phyloP scores from a whole-genome alignment of 129 eudicot genomes.

The Deinandra increscens region DNA sequence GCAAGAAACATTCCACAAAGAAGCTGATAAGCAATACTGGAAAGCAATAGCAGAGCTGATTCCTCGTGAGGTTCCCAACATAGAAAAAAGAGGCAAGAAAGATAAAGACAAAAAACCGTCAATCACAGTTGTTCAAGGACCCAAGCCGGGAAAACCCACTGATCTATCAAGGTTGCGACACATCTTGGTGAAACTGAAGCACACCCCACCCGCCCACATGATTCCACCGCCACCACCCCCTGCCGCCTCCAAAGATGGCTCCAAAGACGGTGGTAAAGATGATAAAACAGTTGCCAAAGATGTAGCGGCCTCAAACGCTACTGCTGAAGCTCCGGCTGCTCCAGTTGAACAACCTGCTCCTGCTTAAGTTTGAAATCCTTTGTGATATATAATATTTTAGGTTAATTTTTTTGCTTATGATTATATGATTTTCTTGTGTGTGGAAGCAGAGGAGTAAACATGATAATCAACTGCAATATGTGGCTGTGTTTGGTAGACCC shows the following conservation, averaged over 20 bases:
- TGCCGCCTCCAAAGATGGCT: slow-evolving; percentile 42
- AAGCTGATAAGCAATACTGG: slow-evolving; percentile 60
- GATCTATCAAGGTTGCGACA: slow-evolving; percentile 72
- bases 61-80: slow-evolving; percentile 59
- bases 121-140: slow-evolving; percentile 60
- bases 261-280: slow-evolving; percentile 39
- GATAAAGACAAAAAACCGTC: slow-evolving; percentile 57
- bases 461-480: slow-evolving; percentile 23
- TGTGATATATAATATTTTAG: slow-evolving; percentile 12
- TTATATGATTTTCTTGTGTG: slow-evolving; percentile 20
- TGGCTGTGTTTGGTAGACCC: slow-evolving; percentile 28
- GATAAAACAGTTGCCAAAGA: slow-evolving; percentile 41
- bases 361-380: slow-evolving; percentile 15
- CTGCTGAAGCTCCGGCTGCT: slow-evolving; percentile 38
- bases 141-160: slow-evolving; percentile 70
- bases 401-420: slow-evolving; percentile 10
- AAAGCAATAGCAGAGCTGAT: slow-evolving; percentile 61
- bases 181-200: slow-evolving; percentile 62
- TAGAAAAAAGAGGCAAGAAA: slow-evolving; percentile 54
- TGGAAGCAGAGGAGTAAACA: slow-evolving; percentile 15
- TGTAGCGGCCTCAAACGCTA: slow-evolving; percentile 27
- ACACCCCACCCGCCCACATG: slow-evolving; percentile 64
- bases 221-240: slow-evolving; percentile 41
- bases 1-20: slow-evolving; percentile 57
- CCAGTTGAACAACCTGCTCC: slow-evolving; percentile 45